Evolutionary conservation across 108 stramenopile genomes (phyloP), one percentile per base, ranked within the genome.

Genomic region (Tribonema minus): DNA sequence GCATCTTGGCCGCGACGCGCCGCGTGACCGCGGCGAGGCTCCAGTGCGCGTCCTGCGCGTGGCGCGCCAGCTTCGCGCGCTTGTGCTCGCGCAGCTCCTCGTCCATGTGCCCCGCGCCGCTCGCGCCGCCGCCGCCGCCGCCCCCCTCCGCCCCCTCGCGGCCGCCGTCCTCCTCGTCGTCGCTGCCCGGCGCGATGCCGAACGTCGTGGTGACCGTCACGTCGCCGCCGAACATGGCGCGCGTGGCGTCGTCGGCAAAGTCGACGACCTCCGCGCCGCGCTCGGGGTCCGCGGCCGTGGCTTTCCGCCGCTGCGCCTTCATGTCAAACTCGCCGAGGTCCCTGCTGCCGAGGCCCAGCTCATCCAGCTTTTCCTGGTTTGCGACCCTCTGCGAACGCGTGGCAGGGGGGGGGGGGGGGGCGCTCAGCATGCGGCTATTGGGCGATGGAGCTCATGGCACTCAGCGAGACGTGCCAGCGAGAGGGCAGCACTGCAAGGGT

Each of bases 1-100:
- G 79, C 79, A 80, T 80, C n/a, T 80, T 80, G 7, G 68, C 79
- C 29, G 79, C 69, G 3, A 80, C 29, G 32, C 68, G 60, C 26
- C 70, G 70, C 69, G 68, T 62, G 26, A 80, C 68, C 37, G 40
- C 68, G n/a, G 79, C 79, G 41, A 80, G 25, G 31, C 69, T 70
- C 61, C 79, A 68, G 26, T 37, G 36, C 12, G 38, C 32, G n/a
- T 36, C 59, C 37, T 80, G 69, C 41, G 63, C 64, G n/a, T 58
- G 34, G 25, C 68, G 54, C 0, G 68, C 54, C 54, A 69, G 33
- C 25, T 32, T 34, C 1, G 62, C 29, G 32, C 0, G 28, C 40
- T 29, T 20, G 29, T 68, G 40, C 67, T 5, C 34, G 36, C 0
- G 0, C 61, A 39, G 4, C 61, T 34, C 30, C 60, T 36, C 28